phyloP scores from a whole-genome alignment of 2,329 filamentous ascomycete species.

The Aureobasidium mangrovei region DNA sequence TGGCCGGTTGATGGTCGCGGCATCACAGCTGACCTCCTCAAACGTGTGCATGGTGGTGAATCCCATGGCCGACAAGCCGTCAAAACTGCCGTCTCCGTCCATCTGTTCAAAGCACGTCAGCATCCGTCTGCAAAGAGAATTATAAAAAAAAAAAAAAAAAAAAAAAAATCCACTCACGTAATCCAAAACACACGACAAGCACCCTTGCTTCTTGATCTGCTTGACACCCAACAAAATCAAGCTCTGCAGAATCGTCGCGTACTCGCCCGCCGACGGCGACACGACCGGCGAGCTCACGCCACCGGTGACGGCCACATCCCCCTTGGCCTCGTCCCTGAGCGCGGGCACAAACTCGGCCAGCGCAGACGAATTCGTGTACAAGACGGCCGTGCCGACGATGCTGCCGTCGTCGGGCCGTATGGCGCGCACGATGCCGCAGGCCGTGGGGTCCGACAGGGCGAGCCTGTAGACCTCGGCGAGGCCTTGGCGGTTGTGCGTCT shows the following conservation, averaged over 20 bases:
- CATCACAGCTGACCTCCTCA: slow-evolving; percentile 68
- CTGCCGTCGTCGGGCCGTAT: slow-evolving; percentile 58
- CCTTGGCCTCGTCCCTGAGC: slow-evolving; percentile 42
- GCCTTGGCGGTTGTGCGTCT: slow-evolving; percentile 64
- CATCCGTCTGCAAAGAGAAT: background rate
- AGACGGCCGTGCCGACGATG: slow-evolving; percentile 70
- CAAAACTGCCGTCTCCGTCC: slow-evolving; percentile 61
- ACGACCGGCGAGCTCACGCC: slow-evolving; percentile 77
- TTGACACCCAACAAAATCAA: slow-evolving; percentile 71
- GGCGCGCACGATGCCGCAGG: slow-evolving; percentile 75
- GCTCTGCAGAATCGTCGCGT: slow-evolving; percentile 66
- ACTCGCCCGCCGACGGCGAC: slow-evolving; percentile 56
- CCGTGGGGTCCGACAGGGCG: slow-evolving; percentile 60
- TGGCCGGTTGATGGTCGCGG: slow-evolving; percentile 34
- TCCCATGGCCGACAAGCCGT: slow-evolving; percentile 68
- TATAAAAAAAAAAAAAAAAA: background rate
- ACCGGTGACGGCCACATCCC: slow-evolving; percentile 38
- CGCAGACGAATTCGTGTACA: slow-evolving; percentile 62
- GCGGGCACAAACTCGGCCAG: slow-evolving; percentile 63
- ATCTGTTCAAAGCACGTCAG: slow-evolving; percentile 42
- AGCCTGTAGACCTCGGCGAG: slow-evolving; percentile 71
- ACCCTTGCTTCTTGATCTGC: slow-evolving; percentile 72
- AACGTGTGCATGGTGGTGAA: slow-evolving; percentile 72
- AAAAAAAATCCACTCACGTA: slow-evolving; percentile 52
- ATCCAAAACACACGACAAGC: slow-evolving; percentile 64